Percentiles rank a stretch among this genome's conserved stretches.
phyloP scores from a whole-genome alignment of 805 yeast genomes.

The Ogataea populi-albae region DNA sequence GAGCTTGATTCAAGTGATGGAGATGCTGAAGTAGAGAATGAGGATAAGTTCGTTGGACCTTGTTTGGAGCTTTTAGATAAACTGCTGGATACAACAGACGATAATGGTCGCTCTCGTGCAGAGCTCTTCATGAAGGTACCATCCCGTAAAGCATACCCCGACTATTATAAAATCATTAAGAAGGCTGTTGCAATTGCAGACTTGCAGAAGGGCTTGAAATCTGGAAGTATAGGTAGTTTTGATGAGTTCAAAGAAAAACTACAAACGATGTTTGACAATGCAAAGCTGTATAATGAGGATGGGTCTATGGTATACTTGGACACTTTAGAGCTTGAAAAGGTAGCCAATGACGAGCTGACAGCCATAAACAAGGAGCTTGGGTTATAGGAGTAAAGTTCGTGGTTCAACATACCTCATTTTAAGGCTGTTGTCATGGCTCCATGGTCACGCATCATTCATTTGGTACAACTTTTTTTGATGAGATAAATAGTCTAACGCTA shows the following conservation, averaged over 20 bases:
- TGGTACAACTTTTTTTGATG: too few relatives aligned
- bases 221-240: slow-evolving; percentile 33
- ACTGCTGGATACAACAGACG: slow-evolving; percentile 41
- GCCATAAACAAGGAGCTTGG: slow-evolving; percentile 11
- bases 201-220: slow-evolving; percentile 47
- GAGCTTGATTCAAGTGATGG: slow-evolving; percentile 10
- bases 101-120: slow-evolving; percentile 43
- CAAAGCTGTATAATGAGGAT: slow-evolving; percentile 66
- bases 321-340: slow-evolving; percentile 46
- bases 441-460: too few relatives aligned
- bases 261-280: slow-evolving; percentile 59
- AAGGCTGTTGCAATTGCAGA: slow-evolving; percentile 59
- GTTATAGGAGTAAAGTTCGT: slow-evolving; percentile 1
- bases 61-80: slow-evolving; percentile 41
- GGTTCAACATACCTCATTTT: too few relatives aligned
- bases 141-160: slow-evolving; percentile 72
- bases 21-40: slow-evolving; percentile 12
- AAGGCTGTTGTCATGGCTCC: too few relatives aligned
- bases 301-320: slow-evolving; percentile 62
- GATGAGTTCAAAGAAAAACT: slow-evolving; percentile 51
- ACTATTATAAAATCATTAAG: slow-evolving; percentile 67
- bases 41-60: slow-evolving; percentile 17
- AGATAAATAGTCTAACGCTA: too few relatives aligned
- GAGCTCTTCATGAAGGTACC: slow-evolving; percentile 74
- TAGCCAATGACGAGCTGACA: slow-evolving; percentile 25